A percentile compares a stretch with the other conserved stretches of the same genome.
Conservation (phyloP, 495 filamentous ascomycete species). For the Penicillium dipodomyicola region DNA sequence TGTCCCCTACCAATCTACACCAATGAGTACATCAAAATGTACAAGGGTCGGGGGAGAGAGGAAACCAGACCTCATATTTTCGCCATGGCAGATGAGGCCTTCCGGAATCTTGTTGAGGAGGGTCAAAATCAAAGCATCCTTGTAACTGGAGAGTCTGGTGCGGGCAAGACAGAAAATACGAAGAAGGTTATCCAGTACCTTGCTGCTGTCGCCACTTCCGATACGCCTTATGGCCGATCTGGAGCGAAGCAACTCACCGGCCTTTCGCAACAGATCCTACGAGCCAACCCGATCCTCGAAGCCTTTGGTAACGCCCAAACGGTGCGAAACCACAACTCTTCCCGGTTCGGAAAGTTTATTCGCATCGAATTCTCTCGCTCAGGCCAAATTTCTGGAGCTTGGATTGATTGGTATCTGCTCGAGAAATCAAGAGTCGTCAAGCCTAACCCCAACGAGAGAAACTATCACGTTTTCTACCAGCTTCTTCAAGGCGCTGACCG, state of each 20-base stretch:
- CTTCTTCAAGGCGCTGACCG: conserved; percentile 78
- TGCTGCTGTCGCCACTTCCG: conserved; percentile 85
- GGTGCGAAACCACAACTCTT: conserved; percentile 97
- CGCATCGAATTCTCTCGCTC: conserved; percentile 89
- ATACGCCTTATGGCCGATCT: conserved; percentile 65
- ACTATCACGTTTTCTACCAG: conserved; percentile 99
- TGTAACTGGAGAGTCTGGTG: conserved; percentile 97
- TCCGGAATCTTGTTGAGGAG: conserved; percentile 91
- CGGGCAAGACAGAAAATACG: conserved; percentile 98
- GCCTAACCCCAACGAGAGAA: conserved; percentile 80
- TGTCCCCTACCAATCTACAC: conserved; percentile 92
- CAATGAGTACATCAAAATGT: conserved; percentile 96
- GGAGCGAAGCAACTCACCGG: conserved; percentile 69
- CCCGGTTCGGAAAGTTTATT: conserved; percentile 98
- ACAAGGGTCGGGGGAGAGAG: conserved; percentile 82
- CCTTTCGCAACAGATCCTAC: conserved; percentile 93
- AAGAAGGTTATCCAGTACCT: conserved; percentile 99
- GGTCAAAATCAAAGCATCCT: conserved; percentile 96
- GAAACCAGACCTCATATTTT: conserved; percentile 98
- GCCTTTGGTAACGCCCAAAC: conserved; percentile 98
- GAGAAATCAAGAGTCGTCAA: conserved; percentile 96
- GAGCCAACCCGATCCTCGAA: conserved; percentile 97
- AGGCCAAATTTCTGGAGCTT: conserved; percentile 92
- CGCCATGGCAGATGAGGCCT: conserved; percentile 97
- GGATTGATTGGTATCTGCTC: conserved; percentile 96